Base-by-base conservation (phyloP, 345 rosid species). In the Isatis tinctoria region DNA sequence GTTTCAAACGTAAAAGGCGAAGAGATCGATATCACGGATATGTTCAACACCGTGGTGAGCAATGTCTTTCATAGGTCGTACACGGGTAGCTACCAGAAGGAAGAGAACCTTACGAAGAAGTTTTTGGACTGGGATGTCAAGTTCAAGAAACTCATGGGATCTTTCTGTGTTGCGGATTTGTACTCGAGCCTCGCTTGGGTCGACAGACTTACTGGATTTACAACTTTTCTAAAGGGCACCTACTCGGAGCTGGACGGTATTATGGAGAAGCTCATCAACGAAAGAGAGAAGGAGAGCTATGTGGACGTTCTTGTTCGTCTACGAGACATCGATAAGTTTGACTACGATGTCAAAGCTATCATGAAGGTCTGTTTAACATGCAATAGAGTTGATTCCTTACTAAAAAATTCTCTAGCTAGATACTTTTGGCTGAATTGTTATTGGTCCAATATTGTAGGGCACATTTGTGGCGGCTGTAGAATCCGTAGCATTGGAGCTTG, bases 61-160 rank as follows among this genome's bases (percentile, higher is more conserved):
- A 65, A 74, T 30, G 12, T 74, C 57, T 27, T 74, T 30, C 82
- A 83, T 37, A 78, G 85, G 83, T 88, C 91, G 79, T 85, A 14
- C 73, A 86, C 16, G 81, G 91, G 71, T 80, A 81, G 83, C 48
- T 4, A 9, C 52, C 11, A 39, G 9, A 37, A 17, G 26, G 62
- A 72, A 36, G 76, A 47, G 83, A 82, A 12, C 60, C 68, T 79
- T 51, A 83, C 77, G 54, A 84, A 66, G 57, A 82, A 84, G 8
- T 85, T 88, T 64, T 68, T 64, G 40, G 66, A 75, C 10, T 72
- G 85, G 70, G 78, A 82, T 49, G 80, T 77, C 18, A 83, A 86
- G 65, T 78, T 9, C 13, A 64, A 80, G 85, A 43, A 76, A 14
- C 49, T 86, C 12, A 27, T 66, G 4, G 88, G 81, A 10, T 24